Base-by-base conservation (phyloP, 441 rosid species). In the Brassica balearica region DNA sequence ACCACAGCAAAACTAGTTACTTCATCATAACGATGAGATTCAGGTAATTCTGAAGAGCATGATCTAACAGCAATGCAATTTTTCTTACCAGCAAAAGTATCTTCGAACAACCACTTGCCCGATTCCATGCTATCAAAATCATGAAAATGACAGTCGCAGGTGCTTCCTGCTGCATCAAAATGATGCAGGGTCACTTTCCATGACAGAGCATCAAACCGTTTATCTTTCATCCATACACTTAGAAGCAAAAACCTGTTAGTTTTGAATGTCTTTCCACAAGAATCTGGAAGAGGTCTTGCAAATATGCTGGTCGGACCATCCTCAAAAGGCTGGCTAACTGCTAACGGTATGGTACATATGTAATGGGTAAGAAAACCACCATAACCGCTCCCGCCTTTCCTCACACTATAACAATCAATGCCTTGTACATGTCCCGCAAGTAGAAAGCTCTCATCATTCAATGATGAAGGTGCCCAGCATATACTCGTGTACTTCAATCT, bases 361-460 rank as follows among this genome's bases (percentile, higher is more conserved):
- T 74, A 84, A 76, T 84, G 91, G 79, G 91, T 89, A 68, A 71
- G 65, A 73, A 80, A 59, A 53, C 76, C 86, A 63, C 69, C 82
- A 72, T 67, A 80, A 66, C 74, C 85, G 64, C 46, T 82, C 80
- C 81, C 86, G 76, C 82, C 80, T 38, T 80, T 68, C 80, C 85
- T 86, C 76, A 96, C 88, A 14, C 90, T 74, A 85, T 93, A 90
- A 87, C 91, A 92, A 85, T 96, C 98, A 65, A 96, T 83, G 74
- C 99, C 99, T 72, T 86, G 86, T 41, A 55, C 83, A 87, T 91
- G 93, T 69, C 97, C 98, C 83, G 85, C 78, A 58, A 95, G 83
- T 84, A 93, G 89, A 79, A 93, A 77, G 69, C 74, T 82, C 69
- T 92, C 92, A 75, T 86, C 90, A 78, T 79, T 80, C 78, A 85